Conservation (phyloP, 345 rosid genomes). For the Abelmoschus esculentus region DNA sequence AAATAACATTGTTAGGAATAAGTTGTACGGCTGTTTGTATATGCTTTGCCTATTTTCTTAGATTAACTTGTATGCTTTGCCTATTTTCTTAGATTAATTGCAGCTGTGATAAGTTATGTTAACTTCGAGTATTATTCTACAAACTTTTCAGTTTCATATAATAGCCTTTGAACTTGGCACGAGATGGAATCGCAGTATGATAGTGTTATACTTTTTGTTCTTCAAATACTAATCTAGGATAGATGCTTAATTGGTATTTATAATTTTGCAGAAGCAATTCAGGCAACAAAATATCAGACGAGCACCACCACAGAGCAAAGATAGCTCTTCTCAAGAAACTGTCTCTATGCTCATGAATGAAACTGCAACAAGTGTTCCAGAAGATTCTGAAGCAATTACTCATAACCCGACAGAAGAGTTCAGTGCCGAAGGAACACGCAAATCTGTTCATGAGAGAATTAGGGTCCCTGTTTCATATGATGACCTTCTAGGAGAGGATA, state of each 20-base stretch:
- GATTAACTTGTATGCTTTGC: background rate
- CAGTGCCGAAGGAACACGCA: constrained; percentile 29
- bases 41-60: background rate
- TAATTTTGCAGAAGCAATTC: constrained; percentile 69
- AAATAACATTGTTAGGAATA: background rate
- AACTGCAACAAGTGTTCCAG: constrained; percentile 17
- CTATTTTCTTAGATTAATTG: background rate
- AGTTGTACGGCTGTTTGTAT: background rate
- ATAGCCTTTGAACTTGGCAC: too few relatives aligned
- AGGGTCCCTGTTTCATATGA: constrained; percentile 84
- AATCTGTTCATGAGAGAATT: constrained; percentile 64
- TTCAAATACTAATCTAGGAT: background rate
- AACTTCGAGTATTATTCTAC: background rate
- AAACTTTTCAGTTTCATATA: background rate
- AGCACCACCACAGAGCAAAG: constrained; percentile 23
- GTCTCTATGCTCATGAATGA: constrained; percentile 21
- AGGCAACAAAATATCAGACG: constrained; percentile 38
- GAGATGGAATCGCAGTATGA: background rate
- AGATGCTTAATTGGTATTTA: background rate
- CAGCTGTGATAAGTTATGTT: background rate
- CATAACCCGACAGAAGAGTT: constrained; percentile 22
- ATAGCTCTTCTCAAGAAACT: constrained; percentile 24
- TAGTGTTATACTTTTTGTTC: background rate
- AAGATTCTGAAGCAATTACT: constrained; percentile 15
- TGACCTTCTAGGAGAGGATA: constrained; percentile 24